These are phyloP conservation scores for Phoma sp. DNA, from an alignment of 2,329 filamentous ascomycete genomes.

Conservation along the genomic window DNA sequence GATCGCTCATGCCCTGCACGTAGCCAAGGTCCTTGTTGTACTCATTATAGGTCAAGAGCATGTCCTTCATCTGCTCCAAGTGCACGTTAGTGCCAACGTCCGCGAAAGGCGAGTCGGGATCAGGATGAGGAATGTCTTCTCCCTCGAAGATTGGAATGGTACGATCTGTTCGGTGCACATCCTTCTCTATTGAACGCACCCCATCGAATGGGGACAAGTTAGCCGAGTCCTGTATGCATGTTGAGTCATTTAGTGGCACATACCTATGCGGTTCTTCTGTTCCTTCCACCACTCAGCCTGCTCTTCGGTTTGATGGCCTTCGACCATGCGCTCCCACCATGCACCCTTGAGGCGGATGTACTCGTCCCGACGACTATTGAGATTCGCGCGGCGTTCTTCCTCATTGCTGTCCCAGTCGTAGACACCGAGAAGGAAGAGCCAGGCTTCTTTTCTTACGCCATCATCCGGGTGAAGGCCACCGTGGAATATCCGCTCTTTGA, in stretches of 20 bases:
- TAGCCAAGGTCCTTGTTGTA: conserved; percentile 96
- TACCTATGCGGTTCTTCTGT: conserved; percentile 91
- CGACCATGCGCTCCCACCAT: conserved; percentile 95
- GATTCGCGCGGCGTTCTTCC: conserved; percentile 82
- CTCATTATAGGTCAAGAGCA: conserved; percentile 98
- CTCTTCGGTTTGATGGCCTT: conserved; percentile 79
- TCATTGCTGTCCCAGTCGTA: conserved; percentile 91
- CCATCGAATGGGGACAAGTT: conserved; percentile 62
- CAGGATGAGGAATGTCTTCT: conserved; percentile 95
- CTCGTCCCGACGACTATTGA: conserved; percentile 87
- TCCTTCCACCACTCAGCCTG: conserved; percentile 97
- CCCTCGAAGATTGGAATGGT: conserved; percentile 94
- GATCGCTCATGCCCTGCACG: conserved; percentile 98
- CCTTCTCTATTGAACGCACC: conserved; percentile 78
- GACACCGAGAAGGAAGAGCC: conserved; percentile 91
- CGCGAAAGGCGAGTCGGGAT: conserved; percentile 93
- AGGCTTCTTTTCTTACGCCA: conserved; percentile 93
- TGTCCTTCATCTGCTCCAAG: conserved; percentile 98
- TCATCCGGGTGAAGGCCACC: conserved; percentile 89
- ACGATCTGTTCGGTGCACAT: conserved; percentile 96
- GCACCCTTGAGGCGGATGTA: conserved; percentile 92
- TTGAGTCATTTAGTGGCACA: conserved; percentile 45
- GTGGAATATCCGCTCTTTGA: conserved; percentile 97
- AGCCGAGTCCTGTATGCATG: conserved; percentile 38
- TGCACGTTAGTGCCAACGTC: conserved; percentile 95